phyloP scores from a whole-genome alignment of 306 rosid species.

The Echinosophora koreensis region DNA sequence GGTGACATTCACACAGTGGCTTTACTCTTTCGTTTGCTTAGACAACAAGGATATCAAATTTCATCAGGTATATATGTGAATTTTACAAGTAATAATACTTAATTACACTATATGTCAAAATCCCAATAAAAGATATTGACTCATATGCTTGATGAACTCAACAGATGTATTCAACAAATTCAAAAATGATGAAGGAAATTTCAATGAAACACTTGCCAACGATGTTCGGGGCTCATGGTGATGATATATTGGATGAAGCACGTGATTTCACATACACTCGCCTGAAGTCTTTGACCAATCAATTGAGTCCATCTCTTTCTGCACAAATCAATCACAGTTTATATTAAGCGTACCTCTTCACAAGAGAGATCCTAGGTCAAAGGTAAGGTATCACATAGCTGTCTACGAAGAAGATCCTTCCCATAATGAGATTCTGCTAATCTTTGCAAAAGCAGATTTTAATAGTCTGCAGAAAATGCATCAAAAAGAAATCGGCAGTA shows the following conservation, averaged over 20 bases:
- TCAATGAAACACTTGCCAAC: too few relatives aligned
- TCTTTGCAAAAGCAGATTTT: constrained; percentile 48
- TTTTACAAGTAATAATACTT: too few relatives aligned
- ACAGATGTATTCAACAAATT: too few relatives aligned
- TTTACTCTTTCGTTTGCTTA: constrained; percentile 57
- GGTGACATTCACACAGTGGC: constrained; percentile 43
- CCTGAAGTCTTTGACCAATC: constrained; percentile 1
- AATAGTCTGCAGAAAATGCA: constrained; percentile 29
- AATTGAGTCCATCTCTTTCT: not conserved
- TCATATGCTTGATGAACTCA: too few relatives aligned
- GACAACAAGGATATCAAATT: constrained; percentile 45
- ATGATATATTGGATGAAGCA: too few relatives aligned
- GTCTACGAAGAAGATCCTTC: constrained; percentile 29
- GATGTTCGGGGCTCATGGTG: too few relatives aligned
- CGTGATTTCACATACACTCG: not conserved
- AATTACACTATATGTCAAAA: too few relatives aligned
- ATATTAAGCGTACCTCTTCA: constrained; percentile 22
- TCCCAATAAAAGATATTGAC: too few relatives aligned
- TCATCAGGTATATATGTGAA: constrained; percentile 14
- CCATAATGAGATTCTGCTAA: not conserved
- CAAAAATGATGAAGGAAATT: too few relatives aligned
- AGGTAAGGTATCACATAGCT: constrained; percentile 25
- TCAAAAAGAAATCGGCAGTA: constrained; percentile 16
- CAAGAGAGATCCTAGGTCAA: constrained; percentile 17
- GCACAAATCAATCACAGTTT: not conserved